Conservation (phyloP, 441 rosid genomes). For the Raphanus hybrid region DNA sequence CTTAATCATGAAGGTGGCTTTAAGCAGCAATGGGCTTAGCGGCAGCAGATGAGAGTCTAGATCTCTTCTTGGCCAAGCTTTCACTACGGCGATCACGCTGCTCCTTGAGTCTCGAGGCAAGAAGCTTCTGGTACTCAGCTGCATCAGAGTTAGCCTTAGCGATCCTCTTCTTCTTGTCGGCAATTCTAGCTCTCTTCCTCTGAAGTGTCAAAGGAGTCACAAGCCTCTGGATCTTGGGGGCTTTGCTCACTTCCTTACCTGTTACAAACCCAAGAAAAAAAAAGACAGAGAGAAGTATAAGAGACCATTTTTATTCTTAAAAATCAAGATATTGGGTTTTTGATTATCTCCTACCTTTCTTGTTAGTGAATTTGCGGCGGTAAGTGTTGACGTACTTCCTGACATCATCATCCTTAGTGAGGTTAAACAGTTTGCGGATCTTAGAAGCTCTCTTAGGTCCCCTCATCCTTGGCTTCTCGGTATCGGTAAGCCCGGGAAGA, state of each 20-base stretch:
- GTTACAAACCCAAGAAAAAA: background rate
- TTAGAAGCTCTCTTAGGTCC: conserved; percentile 77
- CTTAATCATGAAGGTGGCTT: background rate
- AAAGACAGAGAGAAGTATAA: background rate
- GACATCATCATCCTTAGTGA: conserved; percentile 67
- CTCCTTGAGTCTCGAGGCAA: conserved; percentile 71
- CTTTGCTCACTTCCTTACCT: conserved; percentile 73
- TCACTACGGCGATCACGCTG: conserved; percentile 74
- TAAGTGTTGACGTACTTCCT: conserved; percentile 74
- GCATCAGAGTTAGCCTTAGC: conserved; percentile 75
- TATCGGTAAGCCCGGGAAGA: conserved; percentile 69
- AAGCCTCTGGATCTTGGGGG: conserved; percentile 75
- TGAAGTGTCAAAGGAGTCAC: conserved; percentile 71
- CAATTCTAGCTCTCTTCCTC: conserved; percentile 67
- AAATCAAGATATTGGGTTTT: background rate
- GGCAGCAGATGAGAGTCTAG: conserved; percentile 69
- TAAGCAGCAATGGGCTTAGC: conserved; percentile 61
- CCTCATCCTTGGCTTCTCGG: conserved; percentile 73
- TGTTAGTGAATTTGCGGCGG: conserved; percentile 59
- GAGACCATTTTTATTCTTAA: no score
- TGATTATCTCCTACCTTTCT: conserved; percentile 44
- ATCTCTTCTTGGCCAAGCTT: conserved; percentile 77
- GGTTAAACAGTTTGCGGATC: conserved; percentile 64
- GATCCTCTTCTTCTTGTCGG: conserved; percentile 73
- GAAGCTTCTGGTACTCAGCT: conserved; percentile 72